phyloP scores from a whole-genome alignment of 2,329 filamentous ascomycete genomes.

The Ampelomyces quisqualis region DNA sequence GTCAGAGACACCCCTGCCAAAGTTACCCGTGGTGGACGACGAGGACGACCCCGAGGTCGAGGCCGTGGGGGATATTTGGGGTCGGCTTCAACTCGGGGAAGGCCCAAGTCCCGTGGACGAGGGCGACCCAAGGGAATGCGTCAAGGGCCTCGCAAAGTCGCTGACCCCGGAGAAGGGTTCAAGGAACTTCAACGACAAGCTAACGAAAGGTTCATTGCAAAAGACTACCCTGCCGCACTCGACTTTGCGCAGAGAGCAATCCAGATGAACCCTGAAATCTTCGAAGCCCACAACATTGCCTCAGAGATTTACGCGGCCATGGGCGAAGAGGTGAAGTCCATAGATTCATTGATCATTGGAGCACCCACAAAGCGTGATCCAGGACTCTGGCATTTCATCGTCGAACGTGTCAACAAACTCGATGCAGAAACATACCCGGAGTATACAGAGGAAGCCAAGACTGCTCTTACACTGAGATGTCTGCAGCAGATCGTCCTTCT shows the following conservation, averaged over 20 bases:
- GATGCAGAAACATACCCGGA: conserved; percentile 39
- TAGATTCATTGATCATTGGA: conserved; percentile 59
- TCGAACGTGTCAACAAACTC: conserved; percentile 54
- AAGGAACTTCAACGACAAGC: conserved; percentile 67
- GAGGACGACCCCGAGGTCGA: conserved; percentile 5
- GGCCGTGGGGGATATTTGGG: conserved; percentile 26
- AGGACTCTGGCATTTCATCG: conserved; percentile 59
- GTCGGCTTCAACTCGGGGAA: conserved; percentile 20
- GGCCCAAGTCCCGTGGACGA: conserved; percentile 18
- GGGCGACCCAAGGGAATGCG: conserved; percentile 32
- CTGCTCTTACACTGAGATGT: conserved; percentile 32
- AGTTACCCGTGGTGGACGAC: conserved; percentile 5
- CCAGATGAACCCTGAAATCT: conserved; percentile 61
- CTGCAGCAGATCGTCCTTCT: conserved; percentile 54
- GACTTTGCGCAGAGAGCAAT: conserved; percentile 39
- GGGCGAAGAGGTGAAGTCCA: conserved; percentile 58
- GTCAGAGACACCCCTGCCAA: conserved; percentile 4
- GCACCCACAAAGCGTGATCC: conserved; percentile 59
- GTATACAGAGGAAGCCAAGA: conserved; percentile 32
- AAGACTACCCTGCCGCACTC: conserved; percentile 56
- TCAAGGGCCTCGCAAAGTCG: conserved; percentile 55
- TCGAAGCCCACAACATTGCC: conserved; percentile 60
- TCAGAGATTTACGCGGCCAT: conserved; percentile 59
- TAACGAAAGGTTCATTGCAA: conserved; percentile 65
- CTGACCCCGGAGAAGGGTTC: conserved; percentile 70